These are phyloP conservation scores for Cryptococcus sp. DNA, from an alignment of 1,284 basidiomycete species.

Conservation along the genomic window DNA sequence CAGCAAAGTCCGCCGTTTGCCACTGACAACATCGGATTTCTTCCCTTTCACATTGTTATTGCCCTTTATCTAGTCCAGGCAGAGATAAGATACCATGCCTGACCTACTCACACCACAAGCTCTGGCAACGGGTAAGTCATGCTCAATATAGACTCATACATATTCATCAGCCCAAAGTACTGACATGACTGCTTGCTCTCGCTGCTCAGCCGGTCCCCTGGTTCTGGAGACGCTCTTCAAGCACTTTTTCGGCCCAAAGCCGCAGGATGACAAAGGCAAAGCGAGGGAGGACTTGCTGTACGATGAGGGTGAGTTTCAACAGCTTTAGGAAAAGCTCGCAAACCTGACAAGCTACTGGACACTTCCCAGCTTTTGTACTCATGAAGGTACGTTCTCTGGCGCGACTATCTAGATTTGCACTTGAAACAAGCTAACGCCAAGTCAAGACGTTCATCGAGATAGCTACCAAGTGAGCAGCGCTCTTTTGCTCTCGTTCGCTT, in stretches of 20 bases:
- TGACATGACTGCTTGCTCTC: not conserved
- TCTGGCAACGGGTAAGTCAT: conserved; percentile 33
- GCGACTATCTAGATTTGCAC: not conserved
- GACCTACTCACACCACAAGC: conserved; percentile 42
- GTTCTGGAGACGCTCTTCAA: conserved; percentile 76
- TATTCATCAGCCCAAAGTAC: not conserved
- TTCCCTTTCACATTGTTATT: too few species aligned
- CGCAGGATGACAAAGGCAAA: conserved; percentile 20
- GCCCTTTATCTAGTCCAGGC: too few species aligned
- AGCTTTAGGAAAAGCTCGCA: not conserved
- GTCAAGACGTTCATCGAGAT: conserved; percentile 63
- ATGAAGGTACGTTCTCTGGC: conserved; percentile 62
- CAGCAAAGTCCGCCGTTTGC: too few species aligned
- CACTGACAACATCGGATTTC: too few species aligned
- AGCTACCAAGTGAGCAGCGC: conserved; percentile 54
- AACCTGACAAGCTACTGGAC: conserved; percentile 14
- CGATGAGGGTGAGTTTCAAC: conserved; percentile 59
- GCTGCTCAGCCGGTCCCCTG: conserved; percentile 62
- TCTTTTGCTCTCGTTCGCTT: not conserved
- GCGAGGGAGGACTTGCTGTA: conserved; percentile 71
- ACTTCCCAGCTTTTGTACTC: conserved; percentile 63
- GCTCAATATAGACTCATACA: not conserved
- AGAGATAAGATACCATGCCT: conserved; percentile 29
- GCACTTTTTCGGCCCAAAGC: conserved; percentile 69
- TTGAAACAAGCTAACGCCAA: conserved; percentile 2